A percentile compares a stretch with the other conserved stretches of the same genome.
Conservation (phyloP, 2,329 filamentous ascomycete genomes). For the Fusarium sp. region DNA sequence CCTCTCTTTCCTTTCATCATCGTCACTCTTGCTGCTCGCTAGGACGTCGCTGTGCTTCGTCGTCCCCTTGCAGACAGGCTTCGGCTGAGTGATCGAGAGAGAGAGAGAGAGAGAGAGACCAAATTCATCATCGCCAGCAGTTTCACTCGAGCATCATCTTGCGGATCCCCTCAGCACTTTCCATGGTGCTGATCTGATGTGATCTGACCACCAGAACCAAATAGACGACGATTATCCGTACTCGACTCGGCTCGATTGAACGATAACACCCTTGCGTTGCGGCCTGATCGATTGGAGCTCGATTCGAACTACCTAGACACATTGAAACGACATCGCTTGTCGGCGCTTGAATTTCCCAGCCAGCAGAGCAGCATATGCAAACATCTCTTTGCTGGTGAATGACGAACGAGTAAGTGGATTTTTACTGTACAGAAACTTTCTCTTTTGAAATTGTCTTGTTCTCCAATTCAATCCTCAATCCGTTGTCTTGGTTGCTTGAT, state of each 20-base stretch:
- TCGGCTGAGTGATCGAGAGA: slow-evolving; percentile 31
- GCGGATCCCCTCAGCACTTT: slow-evolving; percentile 5
- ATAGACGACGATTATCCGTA: slow-evolving; percentile 8
- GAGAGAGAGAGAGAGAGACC: not conserved
- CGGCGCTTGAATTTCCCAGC: slow-evolving; percentile 21
- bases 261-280: slow-evolving; percentile 32
- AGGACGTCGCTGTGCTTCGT: slow-evolving; percentile 7
- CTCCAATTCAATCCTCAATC: slow-evolving; percentile 1
- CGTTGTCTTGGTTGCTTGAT: not conserved
- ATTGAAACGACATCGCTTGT: slow-evolving; percentile 24
- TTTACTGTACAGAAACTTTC: slow-evolving; percentile 2
- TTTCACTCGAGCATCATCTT: slow-evolving; percentile 2
- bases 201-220: slow-evolving; percentile 6
- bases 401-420: slow-evolving; percentile 22
- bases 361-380: not conserved
- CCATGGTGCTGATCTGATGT: slow-evolving; percentile 1
- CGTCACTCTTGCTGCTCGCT: slow-evolving; percentile 17
- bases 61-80: slow-evolving; percentile 22
- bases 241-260: slow-evolving; percentile 6
- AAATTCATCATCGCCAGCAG: slow-evolving; percentile 11
- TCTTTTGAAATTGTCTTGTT: not conserved
- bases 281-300: slow-evolving; percentile 33
- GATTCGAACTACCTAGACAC: slow-evolving; percentile 9
- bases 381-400: slow-evolving; percentile 1
- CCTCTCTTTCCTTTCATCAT: slow-evolving; percentile 10